These are phyloP conservation scores for Miscanthus lutarioriparius DNA, from an alignment of 176 grass and related monocot species.

Conservation along the genomic window DNA sequence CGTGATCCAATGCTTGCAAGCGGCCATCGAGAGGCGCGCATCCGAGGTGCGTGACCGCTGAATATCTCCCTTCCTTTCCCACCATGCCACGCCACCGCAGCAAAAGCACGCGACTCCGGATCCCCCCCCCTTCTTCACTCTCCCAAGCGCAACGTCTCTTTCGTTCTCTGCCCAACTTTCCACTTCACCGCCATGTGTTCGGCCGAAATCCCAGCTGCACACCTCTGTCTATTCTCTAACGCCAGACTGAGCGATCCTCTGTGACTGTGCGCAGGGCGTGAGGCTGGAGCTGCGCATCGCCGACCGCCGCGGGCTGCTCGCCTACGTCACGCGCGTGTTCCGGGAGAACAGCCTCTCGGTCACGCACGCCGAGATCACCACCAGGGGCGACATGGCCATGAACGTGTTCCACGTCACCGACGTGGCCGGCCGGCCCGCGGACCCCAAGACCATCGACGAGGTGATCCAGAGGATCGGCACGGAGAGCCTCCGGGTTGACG, in stretches of 20 bases:
- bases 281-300: constrained; percentile 70
- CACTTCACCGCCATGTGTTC: constrained; percentile 39
- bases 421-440: constrained; percentile 52
- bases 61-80: constrained; percentile 43
- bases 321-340: constrained; percentile 86
- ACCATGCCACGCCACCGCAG: constrained; percentile 41
- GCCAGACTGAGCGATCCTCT: neutral
- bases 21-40: constrained; percentile 77
- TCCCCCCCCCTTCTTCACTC: neutral
- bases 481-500: constrained; percentile 60
- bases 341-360: constrained; percentile 86
- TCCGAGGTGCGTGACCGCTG: constrained; percentile 61
- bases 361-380: constrained; percentile 75
- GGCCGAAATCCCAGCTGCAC: neutral
- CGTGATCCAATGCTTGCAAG: constrained; percentile 77
- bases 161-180: constrained; percentile 32
- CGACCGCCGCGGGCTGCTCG: constrained; percentile 77
- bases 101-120: constrained; percentile 26
- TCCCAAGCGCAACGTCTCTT: constrained; percentile 10
- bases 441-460: constrained; percentile 65
- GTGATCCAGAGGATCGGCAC: constrained; percentile 74
- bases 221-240: constrained; percentile 17
- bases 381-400: constrained; percentile 60
- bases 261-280: constrained; percentile 48
- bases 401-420: constrained; percentile 86